Evolutionary conservation across 495 filamentous ascomycete species (phyloP).

Genomic region (Poronia punctata): DNA sequence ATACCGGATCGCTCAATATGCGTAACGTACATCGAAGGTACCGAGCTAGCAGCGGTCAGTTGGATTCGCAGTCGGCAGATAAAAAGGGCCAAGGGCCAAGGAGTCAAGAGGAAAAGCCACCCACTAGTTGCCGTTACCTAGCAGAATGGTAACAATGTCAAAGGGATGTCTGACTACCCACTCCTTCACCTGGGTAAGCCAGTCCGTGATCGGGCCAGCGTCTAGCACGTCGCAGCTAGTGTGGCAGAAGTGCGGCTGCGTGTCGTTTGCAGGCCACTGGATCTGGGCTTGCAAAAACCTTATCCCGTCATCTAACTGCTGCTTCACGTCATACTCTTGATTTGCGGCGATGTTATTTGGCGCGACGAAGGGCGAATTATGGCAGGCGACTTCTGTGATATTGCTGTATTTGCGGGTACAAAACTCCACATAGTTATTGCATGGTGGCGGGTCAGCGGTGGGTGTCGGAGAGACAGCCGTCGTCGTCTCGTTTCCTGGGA

Average conservation of each 20-base stretch:
- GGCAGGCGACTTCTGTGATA: slow-evolving; percentile 75
- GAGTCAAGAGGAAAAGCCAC: no score
- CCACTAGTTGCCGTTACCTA: slow-evolving; percentile 73
- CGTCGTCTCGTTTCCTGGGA: slow-evolving; percentile 25
- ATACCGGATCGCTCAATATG: slow-evolving; percentile 62
- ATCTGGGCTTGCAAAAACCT: slow-evolving; percentile 87
- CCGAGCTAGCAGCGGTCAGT: slow-evolving; percentile 21
- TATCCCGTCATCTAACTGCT: slow-evolving; percentile 80
- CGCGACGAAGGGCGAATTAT: slow-evolving; percentile 80
- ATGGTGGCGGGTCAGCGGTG: slow-evolving; percentile 64
- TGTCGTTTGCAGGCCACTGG: slow-evolving; percentile 36
- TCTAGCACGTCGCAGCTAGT: slow-evolving; percentile 74
- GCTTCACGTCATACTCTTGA: slow-evolving; percentile 59
- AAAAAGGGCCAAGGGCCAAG: slow-evolving; percentile 41
- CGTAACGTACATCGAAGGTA: slow-evolving; percentile 34
- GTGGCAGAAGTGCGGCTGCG: slow-evolving; percentile 60
- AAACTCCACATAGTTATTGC: slow-evolving; percentile 82
- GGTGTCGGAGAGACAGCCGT: slow-evolving; percentile 35
- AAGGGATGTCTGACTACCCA: slow-evolving; percentile 78
- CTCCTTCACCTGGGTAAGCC: slow-evolving; percentile 57
- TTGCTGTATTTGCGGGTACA: slow-evolving; percentile 79
- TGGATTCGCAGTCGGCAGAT: slow-evolving; percentile 20
- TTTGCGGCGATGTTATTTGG: slow-evolving; percentile 69
- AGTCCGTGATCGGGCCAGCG: slow-evolving; percentile 67
- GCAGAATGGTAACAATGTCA: slow-evolving; percentile 84